A percentile compares a stretch with the other conserved stretches of the same genome.
phyloP scores from a whole-genome alignment of 495 filamentous ascomycete species.

The Stereocaulon alpinum region DNA sequence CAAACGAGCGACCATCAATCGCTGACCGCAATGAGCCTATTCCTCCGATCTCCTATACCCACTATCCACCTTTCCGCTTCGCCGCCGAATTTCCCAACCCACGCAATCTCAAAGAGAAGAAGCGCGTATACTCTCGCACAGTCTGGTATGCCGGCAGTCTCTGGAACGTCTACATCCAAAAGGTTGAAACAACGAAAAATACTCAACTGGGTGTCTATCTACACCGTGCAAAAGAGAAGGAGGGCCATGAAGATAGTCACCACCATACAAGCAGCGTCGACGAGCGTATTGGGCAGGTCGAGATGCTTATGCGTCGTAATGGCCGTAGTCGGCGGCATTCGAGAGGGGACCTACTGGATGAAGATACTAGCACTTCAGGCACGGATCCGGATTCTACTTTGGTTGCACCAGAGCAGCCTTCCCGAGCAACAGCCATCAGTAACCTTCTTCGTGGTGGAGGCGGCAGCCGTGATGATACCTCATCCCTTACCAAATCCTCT shows the following conservation, averaged over 20 bases:
- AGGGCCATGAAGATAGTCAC: conserved; percentile 34
- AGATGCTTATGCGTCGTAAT: conserved; percentile 36
- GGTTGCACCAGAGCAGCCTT: conserved; percentile 17
- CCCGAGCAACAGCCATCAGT: conserved; percentile 18
- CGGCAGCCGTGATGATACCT: conserved; percentile 15
- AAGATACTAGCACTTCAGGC: conserved; percentile 33
- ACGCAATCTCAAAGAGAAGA: conserved; percentile 47
- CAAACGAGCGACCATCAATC: conserved; percentile 27
- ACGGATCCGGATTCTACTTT: conserved; percentile 30
- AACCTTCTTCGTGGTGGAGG: conserved; percentile 22
- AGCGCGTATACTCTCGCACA: conserved; percentile 48
- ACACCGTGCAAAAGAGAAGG: conserved; percentile 48
- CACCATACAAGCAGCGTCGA: conserved; percentile 32
- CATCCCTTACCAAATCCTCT: conserved; percentile 20
- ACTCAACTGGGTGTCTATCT: conserved; percentile 51
- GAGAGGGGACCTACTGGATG: conserved; percentile 22
- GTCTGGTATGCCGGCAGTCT: conserved; percentile 53
- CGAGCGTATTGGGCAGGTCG: conserved; percentile 39
- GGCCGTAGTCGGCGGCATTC: conserved; percentile 26
- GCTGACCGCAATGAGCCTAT: conserved; percentile 25
- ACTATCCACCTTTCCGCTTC: conserved; percentile 51
- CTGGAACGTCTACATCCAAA: conserved; percentile 56
- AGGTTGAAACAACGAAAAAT: conserved; percentile 42
- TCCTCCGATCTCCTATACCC: conserved; percentile 37
- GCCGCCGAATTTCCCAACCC: conserved; percentile 49